Base-by-base conservation (phyloP, 768 basidiomycete species). In the Mycena alexandri region DNA sequence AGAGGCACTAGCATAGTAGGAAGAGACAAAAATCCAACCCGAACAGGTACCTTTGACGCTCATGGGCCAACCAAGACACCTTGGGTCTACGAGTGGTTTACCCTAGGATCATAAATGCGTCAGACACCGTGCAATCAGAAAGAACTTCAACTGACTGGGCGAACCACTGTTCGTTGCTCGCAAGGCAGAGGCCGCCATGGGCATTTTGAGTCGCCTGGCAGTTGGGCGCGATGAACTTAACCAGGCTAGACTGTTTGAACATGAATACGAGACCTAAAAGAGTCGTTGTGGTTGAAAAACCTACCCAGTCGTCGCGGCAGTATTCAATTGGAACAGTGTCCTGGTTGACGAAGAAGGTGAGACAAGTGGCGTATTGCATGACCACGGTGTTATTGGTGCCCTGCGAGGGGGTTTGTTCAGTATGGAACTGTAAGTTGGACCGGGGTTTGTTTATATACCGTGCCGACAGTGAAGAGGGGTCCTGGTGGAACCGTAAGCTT, bases 301-400 rank as follows among this genome's bases (percentile, higher is more conserved):
- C 34, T 73, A 85, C 84, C 82, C 82, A 86, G 69, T 84, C 81
- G 14, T 75, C 79, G 41, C 84, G 80, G 71, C 85, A 86, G 72
- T 83, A 87, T 22, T 75, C 74, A 24, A 85, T 68, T 22, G 76
- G 68, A 25, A 61, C 74, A 65, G 74, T 65, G 57, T 82, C 82
- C 71, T 86, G 86, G 72, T 87, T 85, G 38, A 83, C 74, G 74
- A 86, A 83, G 78, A 85, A 86, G 19, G 83, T 79, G 67, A 78
- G 72, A 77, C 84, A 86, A 69, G 75, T 80, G 17, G 73, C 54
- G 72, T 78, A 86, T 25, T 78, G 72, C 82, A 87, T 79, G n/a
- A n/a, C n/a, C n/a, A n/a, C n/a, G n/a, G n/a, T n/a, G n/a, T n/a
- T n/a, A n/a, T n/a, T n/a, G n/a, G 73, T 73, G 17, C 61, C 79